Conservation (phyloP, 2,329 filamentous ascomycete species). For the Hirsutella thompsonii region DNA sequence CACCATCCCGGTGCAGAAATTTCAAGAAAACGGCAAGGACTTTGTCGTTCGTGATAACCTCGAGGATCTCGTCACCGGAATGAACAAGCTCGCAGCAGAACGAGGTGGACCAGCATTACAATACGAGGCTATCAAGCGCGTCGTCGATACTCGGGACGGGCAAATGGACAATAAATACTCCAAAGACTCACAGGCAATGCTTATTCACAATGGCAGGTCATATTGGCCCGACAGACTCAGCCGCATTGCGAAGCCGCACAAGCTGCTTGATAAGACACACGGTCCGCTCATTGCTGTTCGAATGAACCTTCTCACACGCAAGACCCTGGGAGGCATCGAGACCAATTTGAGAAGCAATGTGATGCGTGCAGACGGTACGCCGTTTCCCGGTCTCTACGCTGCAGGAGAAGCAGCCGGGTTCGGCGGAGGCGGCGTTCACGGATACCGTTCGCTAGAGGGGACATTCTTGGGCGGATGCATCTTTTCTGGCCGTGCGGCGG, state of each 20-base stretch:
- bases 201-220: slow-evolving; percentile 40
- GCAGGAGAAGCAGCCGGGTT: slow-evolving; percentile 49
- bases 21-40: slow-evolving; percentile 44
- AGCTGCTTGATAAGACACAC: slow-evolving; percentile 37
- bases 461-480: slow-evolving; percentile 52
- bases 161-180: slow-evolving; percentile 43
- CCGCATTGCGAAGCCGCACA: slow-evolving; percentile 40
- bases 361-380: slow-evolving; percentile 31
- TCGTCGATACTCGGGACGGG: slow-evolving; percentile 38
- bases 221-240: slow-evolving; percentile 41
- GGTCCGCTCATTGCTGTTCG: slow-evolving; percentile 48
- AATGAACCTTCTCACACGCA: slow-evolving; percentile 47
- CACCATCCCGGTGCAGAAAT: slow-evolving; percentile 41
- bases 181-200: slow-evolving; percentile 50
- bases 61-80: slow-evolving; percentile 39
- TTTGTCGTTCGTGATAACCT: slow-evolving; percentile 46
- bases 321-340: slow-evolving; percentile 48
- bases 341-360: slow-evolving; percentile 44
- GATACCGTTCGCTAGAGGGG: slow-evolving; percentile 48
- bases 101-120: slow-evolving; percentile 34
- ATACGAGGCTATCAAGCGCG: slow-evolving; percentile 26
- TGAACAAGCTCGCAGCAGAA: slow-evolving; percentile 41
- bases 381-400: slow-evolving; percentile 43
- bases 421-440: slow-evolving; percentile 49
- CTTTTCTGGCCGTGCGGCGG: slow-evolving; percentile 46